Evolutionary conservation across 1,139 yeast species (phyloP).

Genomic region (Suhomyces choctaworum): DNA sequence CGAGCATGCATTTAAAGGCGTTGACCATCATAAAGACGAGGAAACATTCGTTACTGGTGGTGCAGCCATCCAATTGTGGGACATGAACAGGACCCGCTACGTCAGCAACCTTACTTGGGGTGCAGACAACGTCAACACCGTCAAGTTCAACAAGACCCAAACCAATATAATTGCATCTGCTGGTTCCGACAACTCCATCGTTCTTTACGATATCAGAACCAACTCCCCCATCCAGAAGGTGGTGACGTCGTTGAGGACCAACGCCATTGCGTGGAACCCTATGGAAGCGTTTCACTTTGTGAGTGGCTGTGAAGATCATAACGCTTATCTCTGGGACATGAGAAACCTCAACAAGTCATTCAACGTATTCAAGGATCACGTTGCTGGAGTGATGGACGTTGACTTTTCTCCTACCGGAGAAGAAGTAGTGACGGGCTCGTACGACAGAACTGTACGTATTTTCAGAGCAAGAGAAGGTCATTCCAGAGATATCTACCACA

Average conservation of each 20-base stretch:
- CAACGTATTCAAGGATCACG: constrained; percentile 92
- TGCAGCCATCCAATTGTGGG: constrained; percentile 87
- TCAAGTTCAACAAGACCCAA: constrained; percentile 87
- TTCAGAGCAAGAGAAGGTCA: constrained; percentile 80
- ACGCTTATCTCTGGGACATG: constrained; percentile 95
- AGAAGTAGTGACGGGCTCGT: constrained; percentile 92
- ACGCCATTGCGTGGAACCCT: constrained; percentile 93
- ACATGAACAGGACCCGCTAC: constrained; percentile 74
- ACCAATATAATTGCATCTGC: constrained; percentile 87
- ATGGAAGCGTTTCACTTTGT: constrained; percentile 96
- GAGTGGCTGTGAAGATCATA: constrained; percentile 92
- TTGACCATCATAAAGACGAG: constrained; percentile 83
- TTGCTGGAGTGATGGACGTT: constrained; percentile 90
- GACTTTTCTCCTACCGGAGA: constrained; percentile 98
- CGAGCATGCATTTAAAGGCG: constrained; percentile 77
- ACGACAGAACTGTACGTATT: constrained; percentile 88
- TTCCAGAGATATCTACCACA: constrained; percentile 91
- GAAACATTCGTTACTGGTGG: constrained; percentile 90
- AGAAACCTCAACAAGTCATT: constrained; percentile 76
- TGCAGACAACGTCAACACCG: constrained; percentile 82
- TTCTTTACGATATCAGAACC: constrained; percentile 89
- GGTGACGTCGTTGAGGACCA: constrained; percentile 78
- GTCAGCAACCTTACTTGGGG: constrained; percentile 88
- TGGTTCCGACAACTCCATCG: constrained; percentile 89
- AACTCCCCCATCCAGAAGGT: constrained; percentile 90